phyloP scores from a whole-genome alignment of 352 stramenopile genomes.

The Elongisporangium undulatum region DNA sequence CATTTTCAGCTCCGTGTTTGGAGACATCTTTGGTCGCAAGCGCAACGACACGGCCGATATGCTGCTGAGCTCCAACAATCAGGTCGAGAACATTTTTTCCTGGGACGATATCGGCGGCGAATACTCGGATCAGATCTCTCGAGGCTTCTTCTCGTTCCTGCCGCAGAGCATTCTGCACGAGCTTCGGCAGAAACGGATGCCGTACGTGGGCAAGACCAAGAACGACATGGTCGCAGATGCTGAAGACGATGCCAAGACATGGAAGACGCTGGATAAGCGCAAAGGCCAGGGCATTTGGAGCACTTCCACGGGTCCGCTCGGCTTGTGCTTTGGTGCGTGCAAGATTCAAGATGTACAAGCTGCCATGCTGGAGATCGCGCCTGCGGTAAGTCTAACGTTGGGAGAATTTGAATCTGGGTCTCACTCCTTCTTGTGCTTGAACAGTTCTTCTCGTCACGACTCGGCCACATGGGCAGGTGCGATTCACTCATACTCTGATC shows the following conservation, averaged over 20 bases:
- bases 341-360: constrained; percentile 59
- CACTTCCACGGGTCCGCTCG: constrained; percentile 48
- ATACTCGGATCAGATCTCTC: constrained; percentile 52
- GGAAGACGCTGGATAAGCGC: constrained; percentile 26
- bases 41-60: constrained; percentile 46
- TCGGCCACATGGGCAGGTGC: constrained; percentile 16
- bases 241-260: constrained; percentile 20
- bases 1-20: constrained; percentile 61
- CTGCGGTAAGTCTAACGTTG: constrained; percentile 32
- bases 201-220: constrained; percentile 8
- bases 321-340: constrained; percentile 45
- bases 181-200: constrained; percentile 25
- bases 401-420: background rate
- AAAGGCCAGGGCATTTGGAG: constrained; percentile 68
- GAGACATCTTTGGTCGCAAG: constrained; percentile 64
- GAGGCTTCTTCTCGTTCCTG: constrained; percentile 64
- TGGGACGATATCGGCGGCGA: constrained; percentile 70
- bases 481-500: background rate
- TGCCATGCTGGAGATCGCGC: constrained; percentile 60
- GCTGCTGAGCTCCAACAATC: constrained; percentile 23
- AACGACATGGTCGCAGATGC: constrained; percentile 12
- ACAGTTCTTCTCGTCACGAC: constrained; percentile 58
- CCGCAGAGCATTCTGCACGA: constrained; percentile 37
- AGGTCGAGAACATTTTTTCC: constrained; percentile 45
- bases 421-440: constrained; percentile 1